Conservation (phyloP, 805 yeast species). For the Debaryomyces prosopidis region DNA sequence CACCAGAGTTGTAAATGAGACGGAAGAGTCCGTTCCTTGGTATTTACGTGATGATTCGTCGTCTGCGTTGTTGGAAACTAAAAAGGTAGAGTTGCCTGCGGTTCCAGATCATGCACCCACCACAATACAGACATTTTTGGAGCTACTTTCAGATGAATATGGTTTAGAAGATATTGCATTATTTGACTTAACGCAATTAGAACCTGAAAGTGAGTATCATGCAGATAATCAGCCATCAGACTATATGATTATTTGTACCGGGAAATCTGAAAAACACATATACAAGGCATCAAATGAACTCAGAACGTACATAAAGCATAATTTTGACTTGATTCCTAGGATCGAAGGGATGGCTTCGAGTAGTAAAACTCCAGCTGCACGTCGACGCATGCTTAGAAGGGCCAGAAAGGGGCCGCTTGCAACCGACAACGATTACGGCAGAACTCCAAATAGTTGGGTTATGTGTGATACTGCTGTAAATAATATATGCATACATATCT, state of each 20-base stretch:
- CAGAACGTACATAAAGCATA: slow-evolving; percentile 56
- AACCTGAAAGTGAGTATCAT: slow-evolving; percentile 27
- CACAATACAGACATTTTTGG: slow-evolving; percentile 44
- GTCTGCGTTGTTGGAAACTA: slow-evolving; percentile 25
- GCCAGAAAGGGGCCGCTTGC: slow-evolving; percentile 56
- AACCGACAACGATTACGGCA: slow-evolving; percentile 57
- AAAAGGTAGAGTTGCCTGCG: slow-evolving; percentile 44
- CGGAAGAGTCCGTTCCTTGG: slow-evolving; percentile 49
- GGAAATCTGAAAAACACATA: slow-evolving; percentile 74
- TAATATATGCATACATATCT: slow-evolving; percentile 66
- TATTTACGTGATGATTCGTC: slow-evolving; percentile 50
- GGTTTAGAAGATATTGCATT: slow-evolving; percentile 65
- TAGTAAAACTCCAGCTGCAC: slow-evolving; percentile 42
- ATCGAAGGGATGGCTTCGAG: slow-evolving; percentile 74
- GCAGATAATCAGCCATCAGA: slow-evolving; percentile 27
- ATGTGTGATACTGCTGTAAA: slow-evolving; percentile 69
- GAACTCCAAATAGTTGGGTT: slow-evolving; percentile 74
- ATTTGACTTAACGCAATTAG: slow-evolving; percentile 58
- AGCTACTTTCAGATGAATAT: slow-evolving; percentile 54
- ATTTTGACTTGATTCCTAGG: slow-evolving; percentile 38
- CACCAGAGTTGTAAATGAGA: not conserved
- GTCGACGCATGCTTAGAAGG: slow-evolving; percentile 46
- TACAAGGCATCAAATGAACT: slow-evolving; percentile 67
- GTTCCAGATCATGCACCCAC: slow-evolving; percentile 63
- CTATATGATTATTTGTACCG: slow-evolving; percentile 63